These are phyloP conservation scores for Rubroboletus pulcherrimus DNA, from an alignment of 768 basidiomycete species.

Conservation along the genomic window DNA sequence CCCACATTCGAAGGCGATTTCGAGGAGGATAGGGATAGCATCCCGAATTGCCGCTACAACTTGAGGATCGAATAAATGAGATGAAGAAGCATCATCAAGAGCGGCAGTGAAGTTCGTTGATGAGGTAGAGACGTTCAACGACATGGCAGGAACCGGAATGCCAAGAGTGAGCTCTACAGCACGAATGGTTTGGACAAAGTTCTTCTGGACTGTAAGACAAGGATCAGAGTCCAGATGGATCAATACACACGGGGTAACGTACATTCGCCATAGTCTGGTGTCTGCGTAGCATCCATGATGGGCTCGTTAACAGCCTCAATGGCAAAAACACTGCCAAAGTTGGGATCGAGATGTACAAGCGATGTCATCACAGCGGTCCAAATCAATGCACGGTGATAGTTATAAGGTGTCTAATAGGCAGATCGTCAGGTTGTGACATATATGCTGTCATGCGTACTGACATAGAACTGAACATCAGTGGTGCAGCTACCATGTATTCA, in stretches of 20 bases:
- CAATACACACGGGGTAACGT: conserved; percentile 20
- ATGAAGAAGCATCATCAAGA: conserved; percentile 18
- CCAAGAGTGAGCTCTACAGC: conserved; percentile 61
- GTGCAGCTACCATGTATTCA: conserved; percentile 51
- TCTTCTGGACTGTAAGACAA: conserved; percentile 51
- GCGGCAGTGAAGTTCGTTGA: conserved; percentile 37
- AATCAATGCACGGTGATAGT: conserved; percentile 74
- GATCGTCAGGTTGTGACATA: not conserved
- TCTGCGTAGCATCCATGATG: conserved; percentile 63
- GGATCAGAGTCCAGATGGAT: not conserved
- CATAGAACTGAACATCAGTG: conserved; percentile 67
- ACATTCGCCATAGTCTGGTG: conserved; percentile 73
- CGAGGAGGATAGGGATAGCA: conserved; percentile 36
- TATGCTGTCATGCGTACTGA: conserved; percentile 28
- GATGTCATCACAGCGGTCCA: conserved; percentile 81
- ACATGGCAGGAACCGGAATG: conserved; percentile 34
- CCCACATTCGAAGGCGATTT: conserved; percentile 21
- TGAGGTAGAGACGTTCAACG: conserved; percentile 13
- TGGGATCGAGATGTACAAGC: conserved; percentile 64
- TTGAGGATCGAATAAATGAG: conserved; percentile 24
- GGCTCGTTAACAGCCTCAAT: conserved; percentile 80
- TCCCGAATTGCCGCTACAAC: conserved; percentile 33
- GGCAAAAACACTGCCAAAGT: conserved; percentile 60
- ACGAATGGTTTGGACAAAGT: conserved; percentile 67
- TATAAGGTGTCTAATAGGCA: conserved; percentile 48